Evolutionary conservation across 495 filamentous ascomycete genomes (phyloP).

Genomic region (Aspergillus diversus): DNA sequence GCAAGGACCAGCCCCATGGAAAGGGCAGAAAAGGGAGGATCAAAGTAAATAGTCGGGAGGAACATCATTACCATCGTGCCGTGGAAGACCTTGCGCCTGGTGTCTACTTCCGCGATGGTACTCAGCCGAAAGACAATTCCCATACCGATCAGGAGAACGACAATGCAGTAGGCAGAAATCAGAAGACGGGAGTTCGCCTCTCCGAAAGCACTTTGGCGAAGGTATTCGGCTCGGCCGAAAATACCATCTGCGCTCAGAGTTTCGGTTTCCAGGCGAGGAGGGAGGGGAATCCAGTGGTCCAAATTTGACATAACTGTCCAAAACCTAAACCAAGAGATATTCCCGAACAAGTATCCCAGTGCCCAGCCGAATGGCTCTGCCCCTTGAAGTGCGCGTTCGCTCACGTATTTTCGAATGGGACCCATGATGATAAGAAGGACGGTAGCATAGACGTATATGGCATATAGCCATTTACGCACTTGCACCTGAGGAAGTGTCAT

Average conservation of each 20-base stretch:
- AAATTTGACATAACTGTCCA: conserved; percentile 66
- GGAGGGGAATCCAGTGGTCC: conserved; percentile 76
- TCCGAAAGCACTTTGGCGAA: conserved; percentile 63
- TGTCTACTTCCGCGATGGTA: conserved; percentile 81
- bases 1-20: conserved; percentile 74
- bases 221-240: conserved; percentile 61
- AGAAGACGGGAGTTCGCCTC: conserved; percentile 81
- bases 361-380: conserved; percentile 92
- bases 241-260: conserved; percentile 39
- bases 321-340: conserved; percentile 68
- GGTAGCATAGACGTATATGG: conserved; percentile 71
- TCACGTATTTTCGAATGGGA: conserved; percentile 71
- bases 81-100: conserved; percentile 97
- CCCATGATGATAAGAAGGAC: conserved; percentile 67
- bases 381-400: conserved; percentile 64
- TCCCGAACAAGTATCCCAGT: conserved; percentile 84
- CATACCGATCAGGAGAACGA: conserved; percentile 71
- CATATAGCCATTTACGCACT: conserved; percentile 80
- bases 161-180: conserved; percentile 71
- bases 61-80: conserved; percentile 98
- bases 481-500: conserved; percentile 78
- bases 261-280: conserved; percentile 48
- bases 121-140: conserved; percentile 73
- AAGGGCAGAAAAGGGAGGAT: conserved; percentile 80
- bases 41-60: conserved; percentile 79